phyloP scores from a whole-genome alignment of 805 yeast species.

The Nakazawaea laoshanensis region DNA sequence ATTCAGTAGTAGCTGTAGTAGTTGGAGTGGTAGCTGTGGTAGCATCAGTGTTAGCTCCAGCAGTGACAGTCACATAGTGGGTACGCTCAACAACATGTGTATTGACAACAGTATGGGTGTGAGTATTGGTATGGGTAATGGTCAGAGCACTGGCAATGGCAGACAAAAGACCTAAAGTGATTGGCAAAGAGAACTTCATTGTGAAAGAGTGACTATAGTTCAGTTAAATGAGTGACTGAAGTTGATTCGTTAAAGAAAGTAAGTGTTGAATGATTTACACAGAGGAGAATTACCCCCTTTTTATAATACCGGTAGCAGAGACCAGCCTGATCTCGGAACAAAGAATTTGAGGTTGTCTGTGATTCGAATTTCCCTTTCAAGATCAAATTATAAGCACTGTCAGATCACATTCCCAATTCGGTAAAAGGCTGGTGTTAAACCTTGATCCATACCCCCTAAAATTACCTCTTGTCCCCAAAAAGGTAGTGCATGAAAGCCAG shows the following conservation, averaged over 20 bases:
- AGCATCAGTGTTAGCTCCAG: constrained; percentile 4
- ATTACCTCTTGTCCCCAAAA: too few species aligned
- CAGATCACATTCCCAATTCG: too few species aligned
- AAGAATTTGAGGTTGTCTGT: too few species aligned
- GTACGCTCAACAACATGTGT: constrained; percentile 5
- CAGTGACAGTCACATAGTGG: constrained; percentile 7
- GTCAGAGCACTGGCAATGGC: constrained; percentile 9
- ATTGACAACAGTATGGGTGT: constrained; percentile 7
- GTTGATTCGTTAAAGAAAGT: background rate
- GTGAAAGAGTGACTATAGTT: constrained; percentile 7
- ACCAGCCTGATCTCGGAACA: too few species aligned
- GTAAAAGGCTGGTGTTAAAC: too few species aligned
- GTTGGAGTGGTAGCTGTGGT: constrained; percentile 9
- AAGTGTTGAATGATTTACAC: background rate
- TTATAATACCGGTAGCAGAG: too few species aligned
- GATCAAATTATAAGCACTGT: too few species aligned
- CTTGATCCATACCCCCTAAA: too few species aligned
- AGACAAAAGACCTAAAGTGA: constrained; percentile 7
- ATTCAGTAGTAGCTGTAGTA: constrained; percentile 12
- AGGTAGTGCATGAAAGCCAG: too few species aligned
- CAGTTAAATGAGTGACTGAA: background rate
- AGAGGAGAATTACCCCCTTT: too few species aligned
- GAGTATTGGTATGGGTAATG: constrained; percentile 7
- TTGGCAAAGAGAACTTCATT: constrained; percentile 11
- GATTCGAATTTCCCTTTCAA: too few species aligned